Evolutionary conservation across 2,329 filamentous ascomycete species (phyloP).

Genomic region (Fusarium palustre): DNA sequence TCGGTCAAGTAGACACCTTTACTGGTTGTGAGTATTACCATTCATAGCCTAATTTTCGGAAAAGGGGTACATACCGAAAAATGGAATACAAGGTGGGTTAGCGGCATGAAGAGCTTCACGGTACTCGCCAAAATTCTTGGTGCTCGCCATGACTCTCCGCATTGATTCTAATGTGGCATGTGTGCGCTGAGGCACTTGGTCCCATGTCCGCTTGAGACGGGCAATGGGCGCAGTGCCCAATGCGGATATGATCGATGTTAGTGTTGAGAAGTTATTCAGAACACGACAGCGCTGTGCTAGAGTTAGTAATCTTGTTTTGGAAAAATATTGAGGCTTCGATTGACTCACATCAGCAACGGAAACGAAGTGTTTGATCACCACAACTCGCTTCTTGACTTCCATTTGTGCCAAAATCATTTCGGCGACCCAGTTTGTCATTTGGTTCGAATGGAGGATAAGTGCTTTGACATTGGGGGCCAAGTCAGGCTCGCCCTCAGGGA

Average conservation of each 20-base stretch:
- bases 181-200: slow-evolving; percentile 88
- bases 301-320: slow-evolving; percentile 26
- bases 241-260: slow-evolving; percentile 97
- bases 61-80: slow-evolving; percentile 77
- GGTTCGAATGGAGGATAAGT: slow-evolving; percentile 96
- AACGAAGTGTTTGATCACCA: slow-evolving; percentile 99
- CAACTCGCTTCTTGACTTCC: slow-evolving; percentile 94
- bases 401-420: slow-evolving; percentile 97
- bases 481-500: slow-evolving; percentile 82
- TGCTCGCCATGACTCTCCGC: slow-evolving; percentile 95
- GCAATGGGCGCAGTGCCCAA: slow-evolving; percentile 95
- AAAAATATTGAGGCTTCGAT: background rate
- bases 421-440: slow-evolving; percentile 99
- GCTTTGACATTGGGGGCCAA: slow-evolving; percentile 95
- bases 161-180: slow-evolving; percentile 85
- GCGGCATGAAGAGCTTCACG: slow-evolving; percentile 91
- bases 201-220: slow-evolving; percentile 92
- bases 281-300: slow-evolving; percentile 82
- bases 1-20: slow-evolving; percentile 95
- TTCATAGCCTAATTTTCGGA: background rate
- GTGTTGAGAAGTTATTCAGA: slow-evolving; percentile 96
- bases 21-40: slow-evolving; percentile 16
- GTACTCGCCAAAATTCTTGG: slow-evolving; percentile 98
- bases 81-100: slow-evolving; percentile 97
- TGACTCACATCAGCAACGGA: slow-evolving; percentile 88